Evolutionary conservation across 805 yeast species (phyloP), one percentile per base, ranked within the genome.

Genomic region (Dipodascus geniculatus): DNA sequence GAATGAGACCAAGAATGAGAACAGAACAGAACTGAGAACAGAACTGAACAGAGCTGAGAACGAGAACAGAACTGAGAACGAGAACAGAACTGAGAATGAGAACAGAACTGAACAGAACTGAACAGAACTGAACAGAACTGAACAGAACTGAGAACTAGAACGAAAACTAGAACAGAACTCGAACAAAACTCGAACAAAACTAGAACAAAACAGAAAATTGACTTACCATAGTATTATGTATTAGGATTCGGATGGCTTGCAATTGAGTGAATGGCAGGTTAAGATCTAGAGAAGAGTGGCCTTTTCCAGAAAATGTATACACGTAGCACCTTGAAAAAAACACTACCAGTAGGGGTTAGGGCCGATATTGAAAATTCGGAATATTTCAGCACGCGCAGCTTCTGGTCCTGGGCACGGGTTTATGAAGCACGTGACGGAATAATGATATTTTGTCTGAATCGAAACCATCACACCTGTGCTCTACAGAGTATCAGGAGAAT

Each of bases 301-400:
- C 44, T 38, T 38, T 38, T 38, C 44, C 44, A 38, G 20, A 38
- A 28, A 38, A 11, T 38, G 44, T n/a, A 38, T 38, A 38, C 44
- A 38, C 44, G 44, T 38, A 38, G 44, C 44, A 38, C 14, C 8
- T 8, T 28, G 35, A 28, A 38, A 38, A 38, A 38, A n/a, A 38
- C 44, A 17, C 17, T 38, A 6, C 8, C 6, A 38, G 11, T 11
- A 17, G 17, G 11, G 44, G 44, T 38, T 38, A 38, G 44, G 44
- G 17, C 20, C 4, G 4, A 17, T 38, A n/a, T 38, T 4, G 6
- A 17, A 38, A 38, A 11, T 38, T n/a, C 4, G 20, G 44, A 3
- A 38, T 16, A 38, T 38, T 6, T 38, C 20, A 38, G 44, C 44
- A 38, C 19, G 44, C 33, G 33, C 11, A 28, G 11, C 33, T n/a